These are phyloP conservation scores for Coniochaeta sp. DNA, from an alignment of 2,329 filamentous ascomycete genomes.

Conservation along the genomic window DNA sequence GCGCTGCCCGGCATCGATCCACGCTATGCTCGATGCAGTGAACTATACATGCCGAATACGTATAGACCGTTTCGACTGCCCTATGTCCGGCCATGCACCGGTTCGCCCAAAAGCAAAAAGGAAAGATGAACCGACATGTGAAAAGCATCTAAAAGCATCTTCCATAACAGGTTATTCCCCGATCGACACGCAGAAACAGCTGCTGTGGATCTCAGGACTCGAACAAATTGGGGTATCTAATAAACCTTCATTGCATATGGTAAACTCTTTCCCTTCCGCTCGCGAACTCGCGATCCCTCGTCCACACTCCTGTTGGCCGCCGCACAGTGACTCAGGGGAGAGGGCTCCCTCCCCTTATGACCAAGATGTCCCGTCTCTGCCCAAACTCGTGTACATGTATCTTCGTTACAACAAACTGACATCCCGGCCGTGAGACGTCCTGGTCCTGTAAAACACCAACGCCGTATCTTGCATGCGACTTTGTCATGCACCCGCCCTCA, in stretches of 20 bases:
- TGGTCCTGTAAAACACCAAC: neutral
- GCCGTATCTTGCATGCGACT: neutral
- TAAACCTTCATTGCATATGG: neutral
- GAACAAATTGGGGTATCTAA: neutral
- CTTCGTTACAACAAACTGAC: neutral
- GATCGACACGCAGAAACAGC: neutral
- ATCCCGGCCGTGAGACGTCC: neutral
- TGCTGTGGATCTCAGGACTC: neutral
- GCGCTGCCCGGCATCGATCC: neutral
- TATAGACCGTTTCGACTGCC: neutral
- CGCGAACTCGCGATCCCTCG: neutral
- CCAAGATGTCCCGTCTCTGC: neutral
- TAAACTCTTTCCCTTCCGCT: neutral
- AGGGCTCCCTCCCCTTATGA: neutral
- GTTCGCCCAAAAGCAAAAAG: neutral
- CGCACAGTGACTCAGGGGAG: too few species aligned
- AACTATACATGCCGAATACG: neutral
- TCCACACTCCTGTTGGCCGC: neutral
- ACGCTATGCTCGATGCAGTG: neutral
- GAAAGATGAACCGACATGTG: neutral
- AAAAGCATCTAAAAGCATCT: neutral
- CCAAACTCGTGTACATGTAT: neutral
- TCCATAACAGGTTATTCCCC: neutral
- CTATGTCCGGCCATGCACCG: neutral
- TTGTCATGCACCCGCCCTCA: neutral